Percentiles rank a stretch among this genome's conserved stretches.
Conservation (phyloP, 352 stramenopile genomes). For the Globisporangium recalcitrans region DNA sequence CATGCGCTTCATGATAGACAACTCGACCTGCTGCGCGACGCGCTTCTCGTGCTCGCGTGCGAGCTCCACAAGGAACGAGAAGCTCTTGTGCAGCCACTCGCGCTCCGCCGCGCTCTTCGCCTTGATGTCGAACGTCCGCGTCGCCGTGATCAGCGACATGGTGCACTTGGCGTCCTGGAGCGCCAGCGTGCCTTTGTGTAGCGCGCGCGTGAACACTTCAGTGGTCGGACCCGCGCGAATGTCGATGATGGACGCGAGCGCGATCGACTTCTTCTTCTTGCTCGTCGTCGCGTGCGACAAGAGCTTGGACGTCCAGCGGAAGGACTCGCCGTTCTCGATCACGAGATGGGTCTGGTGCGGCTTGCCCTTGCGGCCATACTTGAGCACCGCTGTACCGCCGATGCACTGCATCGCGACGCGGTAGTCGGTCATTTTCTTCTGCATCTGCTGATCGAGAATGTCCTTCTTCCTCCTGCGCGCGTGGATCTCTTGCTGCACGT, state of each 20-base stretch:
- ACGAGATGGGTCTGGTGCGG: slow-evolving; percentile 67
- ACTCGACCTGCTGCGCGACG: slow-evolving; percentile 72
- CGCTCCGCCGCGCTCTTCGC: slow-evolving; percentile 58
- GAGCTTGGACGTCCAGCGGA: slow-evolving; percentile 80
- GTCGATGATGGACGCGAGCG: slow-evolving; percentile 49
- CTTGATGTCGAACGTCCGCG: slow-evolving; percentile 73
- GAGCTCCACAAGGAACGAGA: slow-evolving; percentile 68
- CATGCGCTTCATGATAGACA: slow-evolving; percentile 84
- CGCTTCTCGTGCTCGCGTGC: slow-evolving; percentile 67
- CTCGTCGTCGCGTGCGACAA: slow-evolving; percentile 31
- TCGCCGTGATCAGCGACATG: slow-evolving; percentile 68
- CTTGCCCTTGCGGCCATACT: slow-evolving; percentile 78
- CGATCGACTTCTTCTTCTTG: slow-evolving; percentile 65
- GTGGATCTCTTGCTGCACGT: slow-evolving; percentile 43
- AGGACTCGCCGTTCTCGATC: slow-evolving; percentile 72
- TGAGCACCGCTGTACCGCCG: slow-evolving; percentile 59
- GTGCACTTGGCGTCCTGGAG: slow-evolving; percentile 64
- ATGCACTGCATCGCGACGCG: slow-evolving; percentile 79
- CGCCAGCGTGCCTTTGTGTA: slow-evolving; percentile 63
- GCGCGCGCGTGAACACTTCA: slow-evolving; percentile 54
- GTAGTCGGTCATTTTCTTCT: slow-evolving; percentile 82
- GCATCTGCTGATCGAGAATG: slow-evolving; percentile 43
- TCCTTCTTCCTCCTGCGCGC: slow-evolving; percentile 38
- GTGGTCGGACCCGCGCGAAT: slow-evolving; percentile 53
- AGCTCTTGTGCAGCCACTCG: slow-evolving; percentile 73